Evolutionary conservation across 805 yeast species (phyloP).

Genomic region (Ogataea minuta): DNA sequence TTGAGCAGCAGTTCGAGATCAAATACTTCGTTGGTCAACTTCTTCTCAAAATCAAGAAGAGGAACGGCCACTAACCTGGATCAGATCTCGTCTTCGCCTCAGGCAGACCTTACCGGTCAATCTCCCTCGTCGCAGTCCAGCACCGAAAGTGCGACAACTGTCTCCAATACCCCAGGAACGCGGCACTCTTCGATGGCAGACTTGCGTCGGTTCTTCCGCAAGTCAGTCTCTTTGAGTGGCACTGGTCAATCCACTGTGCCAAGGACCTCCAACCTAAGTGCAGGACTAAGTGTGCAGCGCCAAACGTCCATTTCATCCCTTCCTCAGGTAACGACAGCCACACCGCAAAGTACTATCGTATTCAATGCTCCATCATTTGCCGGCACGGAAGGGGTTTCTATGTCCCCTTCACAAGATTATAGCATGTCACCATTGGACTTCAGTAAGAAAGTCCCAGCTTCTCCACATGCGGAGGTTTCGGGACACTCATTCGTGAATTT

Average conservation of each 20-base stretch:
- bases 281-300: conserved; percentile 34
- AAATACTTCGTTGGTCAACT: conserved; percentile 48
- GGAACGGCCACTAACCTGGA: conserved; percentile 33
- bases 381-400: conserved; percentile 5
- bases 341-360: conserved; percentile 15
- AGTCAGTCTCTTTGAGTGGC: conserved; percentile 30
- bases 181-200: conserved; percentile 81
- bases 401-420: conserved; percentile 13
- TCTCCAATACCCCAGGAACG: conserved; percentile 38
- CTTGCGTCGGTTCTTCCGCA: conserved; percentile 68
- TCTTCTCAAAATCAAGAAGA: conserved; percentile 48
- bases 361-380: conserved; percentile 18
- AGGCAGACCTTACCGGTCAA: conserved; percentile 33
- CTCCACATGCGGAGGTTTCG: conserved; percentile 14
- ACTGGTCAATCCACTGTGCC: conserved; percentile 24
- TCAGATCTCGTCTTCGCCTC: conserved; percentile 33
- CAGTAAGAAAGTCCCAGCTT: conserved; percentile 13
- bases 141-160: conserved; percentile 20
- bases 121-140: conserved; percentile 35
- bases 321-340: conserved; percentile 13
- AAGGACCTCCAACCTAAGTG: conserved; percentile 36
- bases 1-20: conserved; percentile 31
- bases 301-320: conserved; percentile 19
- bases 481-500: conserved; percentile 6
- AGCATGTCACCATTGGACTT: conserved; percentile 25